Conservation (phyloP, 78 protist species). For the Dictyostelium capitatum region DNA sequence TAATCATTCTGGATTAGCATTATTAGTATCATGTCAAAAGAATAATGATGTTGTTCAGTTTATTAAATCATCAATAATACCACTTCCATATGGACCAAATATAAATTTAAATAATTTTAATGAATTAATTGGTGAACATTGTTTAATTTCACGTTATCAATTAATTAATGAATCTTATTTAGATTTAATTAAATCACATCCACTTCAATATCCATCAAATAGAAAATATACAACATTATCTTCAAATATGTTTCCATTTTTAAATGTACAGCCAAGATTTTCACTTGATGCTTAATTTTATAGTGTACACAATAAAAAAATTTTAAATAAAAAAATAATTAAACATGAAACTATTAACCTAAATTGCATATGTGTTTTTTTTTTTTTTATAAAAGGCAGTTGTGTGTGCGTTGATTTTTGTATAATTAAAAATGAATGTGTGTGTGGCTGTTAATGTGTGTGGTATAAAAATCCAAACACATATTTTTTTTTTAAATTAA, state of each 20-base stretch:
- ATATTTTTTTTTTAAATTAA: too few relatives aligned
- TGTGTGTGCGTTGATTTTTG: background rate
- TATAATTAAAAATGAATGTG: background rate
- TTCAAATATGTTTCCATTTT: slow-evolving; percentile 43
- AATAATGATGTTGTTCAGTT: background rate
- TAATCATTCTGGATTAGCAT: slow-evolving; percentile 26
- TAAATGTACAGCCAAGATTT: slow-evolving; percentile 32
- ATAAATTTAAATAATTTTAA: slow-evolving; percentile 14
- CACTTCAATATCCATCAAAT: slow-evolving; percentile 1
- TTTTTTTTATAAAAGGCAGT: background rate
- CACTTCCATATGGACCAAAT: slow-evolving; percentile 38
- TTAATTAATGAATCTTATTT: slow-evolving; percentile 9
- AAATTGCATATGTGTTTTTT: background rate
- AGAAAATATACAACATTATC: slow-evolving; percentile 55
- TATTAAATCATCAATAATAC: slow-evolving; percentile 18
- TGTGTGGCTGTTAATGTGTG: background rate
- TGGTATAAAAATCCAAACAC: background rate
- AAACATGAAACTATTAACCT: background rate
- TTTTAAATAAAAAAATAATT: background rate
- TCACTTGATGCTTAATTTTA: background rate
- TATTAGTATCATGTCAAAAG: slow-evolving; percentile 2
- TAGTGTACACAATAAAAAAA: background rate
- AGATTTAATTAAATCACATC: background rate
- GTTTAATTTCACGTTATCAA: slow-evolving; percentile 15
- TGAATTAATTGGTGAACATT: slow-evolving; percentile 4